phyloP scores from a whole-genome alignment of 768 basidiomycete genomes.

The Mycena kentingensis region DNA sequence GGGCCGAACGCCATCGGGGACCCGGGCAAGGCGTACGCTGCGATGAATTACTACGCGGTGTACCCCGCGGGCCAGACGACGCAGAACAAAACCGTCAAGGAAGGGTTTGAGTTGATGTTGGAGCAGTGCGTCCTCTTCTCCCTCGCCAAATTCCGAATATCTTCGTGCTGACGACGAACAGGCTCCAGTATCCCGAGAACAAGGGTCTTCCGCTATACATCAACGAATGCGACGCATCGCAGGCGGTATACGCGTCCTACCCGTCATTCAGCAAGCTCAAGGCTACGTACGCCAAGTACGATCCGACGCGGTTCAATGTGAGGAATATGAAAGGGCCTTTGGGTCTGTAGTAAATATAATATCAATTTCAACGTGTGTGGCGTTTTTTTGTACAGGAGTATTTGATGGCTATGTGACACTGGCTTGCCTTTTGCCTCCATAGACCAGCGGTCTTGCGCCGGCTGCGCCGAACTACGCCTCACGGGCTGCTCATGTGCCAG shows the following conservation, averaged over 20 bases:
- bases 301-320: constrained; percentile 14
- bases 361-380: no score
- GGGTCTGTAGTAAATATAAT: no score
- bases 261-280: neutral
- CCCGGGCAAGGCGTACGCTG: neutral
- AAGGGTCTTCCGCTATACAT: constrained; percentile 7
- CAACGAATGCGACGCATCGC: constrained; percentile 7
- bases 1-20: constrained; percentile 1
- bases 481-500: no score
- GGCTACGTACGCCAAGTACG: constrained; percentile 7
- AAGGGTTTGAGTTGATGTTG: neutral
- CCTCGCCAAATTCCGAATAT: no score
- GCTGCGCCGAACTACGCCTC: no score
- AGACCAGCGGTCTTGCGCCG: no score
- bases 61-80: neutral
- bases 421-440: no score
- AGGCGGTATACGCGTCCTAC: constrained; percentile 5
- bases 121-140: no score
- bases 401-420: no score
- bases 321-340: no score
- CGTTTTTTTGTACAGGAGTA: no score
- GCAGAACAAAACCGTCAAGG: neutral
- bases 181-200: neutral
- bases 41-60: neutral
- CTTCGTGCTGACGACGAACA: no score